Base-by-base conservation (phyloP, 345 rosid genomes). In the Fremontodendron californicum region DNA sequence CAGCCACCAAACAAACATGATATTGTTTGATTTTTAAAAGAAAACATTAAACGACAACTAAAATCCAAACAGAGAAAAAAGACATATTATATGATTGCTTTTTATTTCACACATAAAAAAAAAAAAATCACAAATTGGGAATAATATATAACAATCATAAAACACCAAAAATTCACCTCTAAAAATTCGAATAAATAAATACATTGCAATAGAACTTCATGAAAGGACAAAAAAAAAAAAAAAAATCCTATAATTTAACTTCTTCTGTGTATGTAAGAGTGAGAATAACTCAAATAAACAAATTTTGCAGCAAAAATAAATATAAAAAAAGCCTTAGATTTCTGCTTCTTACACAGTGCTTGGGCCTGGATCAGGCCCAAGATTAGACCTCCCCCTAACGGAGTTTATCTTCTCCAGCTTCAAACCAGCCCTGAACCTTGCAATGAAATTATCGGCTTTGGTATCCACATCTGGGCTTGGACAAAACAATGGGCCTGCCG, bases 401-500 rank as follows among this genome's bases (percentile, higher is more conserved):
- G 98, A 91, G 77, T 94, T 90, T 64, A 84, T 58, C 88, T 87
- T 94, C 89, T 94, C 97, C 86, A 87, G 58, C 74, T 67, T 86
- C 85, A 93, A 82, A 12, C 94, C 95, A 52, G 94, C 95, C 72
- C 93, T 91, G 84, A 93, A 90, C 64, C 85, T 88, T 21, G 94
- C 91, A 52, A 94, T 93, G 89, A 94, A 94, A 62, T 88, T 80
- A 71, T 89, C 94, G 3, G 98, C 98, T 76, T 94, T 91, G 9
- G 91, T 86, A 81, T 94, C 66, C 80, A 94, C 95, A 76, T 93
- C 97, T 11, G 98, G 97, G 82, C 98, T 94, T 10, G 92, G 95
- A 80, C 94, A 94, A 49, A 87, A 90, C 72, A 79, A 35, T 16
- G 81, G 69, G 55, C 66, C 46, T 49, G 48, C 9, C 43, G 64